Evolutionary conservation across 1,139 yeast species (phyloP).

Genomic region (Lizanozyma gosingica): DNA sequence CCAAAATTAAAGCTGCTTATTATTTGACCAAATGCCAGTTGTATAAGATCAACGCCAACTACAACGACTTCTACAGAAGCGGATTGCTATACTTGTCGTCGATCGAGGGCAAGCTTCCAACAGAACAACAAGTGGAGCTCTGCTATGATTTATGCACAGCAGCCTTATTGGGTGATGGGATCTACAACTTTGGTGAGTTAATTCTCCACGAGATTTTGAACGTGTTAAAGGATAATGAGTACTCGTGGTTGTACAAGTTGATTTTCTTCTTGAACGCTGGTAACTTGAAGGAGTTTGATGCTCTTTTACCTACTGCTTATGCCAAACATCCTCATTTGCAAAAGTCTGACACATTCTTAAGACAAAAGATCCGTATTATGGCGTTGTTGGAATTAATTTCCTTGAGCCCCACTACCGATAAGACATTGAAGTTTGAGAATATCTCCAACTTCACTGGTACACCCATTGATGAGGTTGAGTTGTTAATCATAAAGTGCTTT

Average conservation of each 20-base stretch:
- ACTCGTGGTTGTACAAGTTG: constrained; percentile 67
- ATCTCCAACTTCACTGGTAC: constrained; percentile 68
- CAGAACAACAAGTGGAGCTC: constrained; percentile 29
- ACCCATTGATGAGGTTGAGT: constrained; percentile 70
- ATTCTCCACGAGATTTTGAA: constrained; percentile 79
- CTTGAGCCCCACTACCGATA: constrained; percentile 63
- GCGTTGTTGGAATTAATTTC: constrained; percentile 85
- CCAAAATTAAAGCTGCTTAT: constrained; percentile 72
- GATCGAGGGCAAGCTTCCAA: constrained; percentile 35
- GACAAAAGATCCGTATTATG: constrained; percentile 89
- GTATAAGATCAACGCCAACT: constrained; percentile 67
- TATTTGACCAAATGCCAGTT: constrained; percentile 76
- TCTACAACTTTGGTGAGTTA: constrained; percentile 93
- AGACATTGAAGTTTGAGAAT: constrained; percentile 64
- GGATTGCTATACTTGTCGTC: constrained; percentile 43
- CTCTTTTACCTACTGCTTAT: constrained; percentile 29
- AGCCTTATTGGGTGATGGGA: constrained; percentile 84
- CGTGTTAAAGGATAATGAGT: constrained; percentile 41
- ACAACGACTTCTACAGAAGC: constrained; percentile 68
- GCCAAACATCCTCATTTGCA: constrained; percentile 52
- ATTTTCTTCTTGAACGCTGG: constrained; percentile 72
- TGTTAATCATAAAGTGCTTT: constrained; percentile 83
- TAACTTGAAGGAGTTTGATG: constrained; percentile 53
- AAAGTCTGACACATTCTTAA: constrained; percentile 55
- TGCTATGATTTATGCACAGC: constrained; percentile 81